Evolutionary conservation across 345 rosid genomes (phyloP).

Genomic region (Brassica napus): Da-Ae NC_063437.1:18158501-18159000

Average conservation of each 20-base stretch:
- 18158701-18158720: conserved; percentile 9
- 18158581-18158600: not conserved
- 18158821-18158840: conserved; percentile 58
- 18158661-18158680: not conserved
- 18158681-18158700: not conserved
- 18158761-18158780: conserved; percentile 2
- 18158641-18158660: conserved; percentile 4
- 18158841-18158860: conserved; percentile 82
- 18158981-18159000: conserved; percentile 36
- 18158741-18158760: not conserved
- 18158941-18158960: conserved; percentile 67
- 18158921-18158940: conserved; percentile 65
- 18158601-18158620: conserved; percentile 22
- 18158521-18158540: not conserved
- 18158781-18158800: conserved; percentile 44
- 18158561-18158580: conserved; percentile 10
- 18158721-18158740: conserved; percentile 4
- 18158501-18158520: conserved; percentile 18
- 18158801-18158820: conserved; percentile 65
- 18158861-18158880: conserved; percentile 76
- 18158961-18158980: conserved; percentile 14
- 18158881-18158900: conserved; percentile 79
- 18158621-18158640: conserved; percentile 21
- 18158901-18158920: conserved; percentile 75
- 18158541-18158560: not conserved